Evolutionary conservation across 2,329 filamentous ascomycete species (phyloP), one percentile per base, ranked within the genome.

Genomic region (Aphanoascus verrucosus): DNA sequence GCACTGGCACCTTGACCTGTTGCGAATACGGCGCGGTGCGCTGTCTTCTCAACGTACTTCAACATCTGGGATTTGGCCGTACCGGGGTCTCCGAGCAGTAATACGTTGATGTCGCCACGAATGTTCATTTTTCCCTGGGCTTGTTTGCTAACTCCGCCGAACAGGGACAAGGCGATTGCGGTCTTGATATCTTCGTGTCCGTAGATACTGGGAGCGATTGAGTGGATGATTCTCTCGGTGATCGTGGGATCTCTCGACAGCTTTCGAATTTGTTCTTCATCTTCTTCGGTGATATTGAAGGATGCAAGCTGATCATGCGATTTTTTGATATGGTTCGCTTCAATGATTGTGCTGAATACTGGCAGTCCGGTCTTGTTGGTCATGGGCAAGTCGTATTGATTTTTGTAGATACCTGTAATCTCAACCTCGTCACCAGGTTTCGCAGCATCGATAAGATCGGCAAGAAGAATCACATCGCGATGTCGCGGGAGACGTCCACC

Each of bases 301-400:
- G 93, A 93, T 63, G 93, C 93, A 56, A 98, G 83, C 71, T 98
- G 90, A 67, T 98, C 93, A 66, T 98, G 93, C 0, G 91, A 85
- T 70, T 98, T 98, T 70, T 97, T 84, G 4, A 97, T 83, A 61
- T 98, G 90, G 71, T 98, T 98, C 23, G 94, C 94, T 70, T 98
- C 93, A 3, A 98, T 79, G 55, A 98, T 93, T 0, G 93, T 98
- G 3, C 93, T 91, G 69, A 98, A 98, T 35, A 98, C 93, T 0
- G 93, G 93, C 72, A 98, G 97, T 3, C 93, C 93, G 65, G 97
- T 98, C 65, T 93, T 91, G 74, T 96, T 97, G 74, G 98, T 98
- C 52, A 98, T 79, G 62, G 94, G 88, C 2, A 93, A 90, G 67
- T 97, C 91, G 65, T 96, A 98, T 73, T 94, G 97, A 76, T 98